Evolutionary conservation across 2,329 filamentous ascomycete species (phyloP).

Genomic region (Ascomycota sp.): DNA sequence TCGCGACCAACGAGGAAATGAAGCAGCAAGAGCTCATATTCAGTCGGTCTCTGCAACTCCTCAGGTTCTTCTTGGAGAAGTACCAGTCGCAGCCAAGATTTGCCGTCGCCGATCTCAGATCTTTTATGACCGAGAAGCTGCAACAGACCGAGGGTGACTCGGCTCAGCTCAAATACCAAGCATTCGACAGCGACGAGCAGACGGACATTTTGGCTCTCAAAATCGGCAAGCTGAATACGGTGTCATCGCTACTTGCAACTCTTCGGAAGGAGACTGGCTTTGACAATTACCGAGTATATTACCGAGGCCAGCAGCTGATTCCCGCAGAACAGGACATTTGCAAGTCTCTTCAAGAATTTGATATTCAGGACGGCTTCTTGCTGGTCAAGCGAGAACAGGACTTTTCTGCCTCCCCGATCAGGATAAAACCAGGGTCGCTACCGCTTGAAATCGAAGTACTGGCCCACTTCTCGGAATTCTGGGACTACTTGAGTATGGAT

Average conservation of each 20-base stretch:
- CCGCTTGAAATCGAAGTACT: conserved; percentile 59
- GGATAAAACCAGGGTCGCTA: conserved; percentile 28
- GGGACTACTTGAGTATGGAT: conserved; percentile 55
- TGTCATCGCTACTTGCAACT: conserved; percentile 42
- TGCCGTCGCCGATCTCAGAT: conserved; percentile 32
- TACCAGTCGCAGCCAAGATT: conserved; percentile 39
- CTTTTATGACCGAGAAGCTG: conserved; percentile 27
- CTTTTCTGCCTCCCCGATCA: conserved; percentile 17
- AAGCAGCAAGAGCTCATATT: conserved; percentile 35
- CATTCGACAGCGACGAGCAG: conserved; percentile 38
- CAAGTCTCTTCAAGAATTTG: conserved; percentile 44
- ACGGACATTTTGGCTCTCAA: conserved; percentile 37
- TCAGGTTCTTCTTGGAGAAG: conserved; percentile 43
- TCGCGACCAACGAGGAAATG: conserved; percentile 23
- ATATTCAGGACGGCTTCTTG: conserved; percentile 39
- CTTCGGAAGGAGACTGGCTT: conserved; percentile 51
- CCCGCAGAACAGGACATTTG: conserved; percentile 35
- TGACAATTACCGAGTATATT: conserved; percentile 51
- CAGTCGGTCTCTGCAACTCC: conserved; percentile 42
- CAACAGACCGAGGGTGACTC: conserved; percentile 36
- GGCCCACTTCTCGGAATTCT: conserved; percentile 63
- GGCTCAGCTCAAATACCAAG: conserved; percentile 50
- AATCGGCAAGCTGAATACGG: conserved; percentile 50
- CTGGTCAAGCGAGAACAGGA: conserved; percentile 39
- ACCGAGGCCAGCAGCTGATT: conserved; percentile 41